These are phyloP conservation scores for Gomphus sp. DNA, from an alignment of 1,284 basidiomycete genomes.

Conservation along the genomic window DNA sequence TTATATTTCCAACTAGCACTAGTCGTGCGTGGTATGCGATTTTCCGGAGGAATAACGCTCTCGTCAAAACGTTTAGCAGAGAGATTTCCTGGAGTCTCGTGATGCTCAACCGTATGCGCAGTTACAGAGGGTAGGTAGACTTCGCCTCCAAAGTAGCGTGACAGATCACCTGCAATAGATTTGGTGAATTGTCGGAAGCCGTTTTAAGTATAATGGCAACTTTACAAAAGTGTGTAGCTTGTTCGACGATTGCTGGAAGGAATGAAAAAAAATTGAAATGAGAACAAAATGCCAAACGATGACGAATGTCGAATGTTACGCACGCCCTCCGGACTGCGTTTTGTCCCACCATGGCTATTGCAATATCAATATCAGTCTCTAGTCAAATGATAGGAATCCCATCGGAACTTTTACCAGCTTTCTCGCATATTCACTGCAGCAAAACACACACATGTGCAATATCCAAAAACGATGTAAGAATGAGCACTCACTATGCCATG, in stretches of 20 bases:
- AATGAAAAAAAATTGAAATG: not conserved
- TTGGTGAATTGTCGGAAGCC: no score
- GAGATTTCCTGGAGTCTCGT: constrained; percentile 45
- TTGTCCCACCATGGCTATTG: constrained; percentile 40
- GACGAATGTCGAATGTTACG: constrained; percentile 17
- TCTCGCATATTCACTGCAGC: constrained; percentile 20
- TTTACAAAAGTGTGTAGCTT: constrained; percentile 51
- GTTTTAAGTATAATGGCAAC: no score
- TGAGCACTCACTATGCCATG: constrained; percentile 31
- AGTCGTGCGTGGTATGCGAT: constrained; percentile 26
- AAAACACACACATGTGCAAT: constrained; percentile 29
- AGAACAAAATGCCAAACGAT: not conserved
- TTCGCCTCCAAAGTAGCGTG: constrained; percentile 60
- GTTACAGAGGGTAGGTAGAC: constrained; percentile 32
- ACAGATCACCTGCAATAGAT: constrained; percentile 29
- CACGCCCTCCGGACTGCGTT: constrained; percentile 26
- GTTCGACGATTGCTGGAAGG: constrained; percentile 44
- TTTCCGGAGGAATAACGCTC: constrained; percentile 24
- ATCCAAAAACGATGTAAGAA: not conserved
- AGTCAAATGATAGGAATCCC: not conserved
- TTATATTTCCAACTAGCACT: constrained; percentile 37
- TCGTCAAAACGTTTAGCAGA: constrained; percentile 43
- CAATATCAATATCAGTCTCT: not conserved
- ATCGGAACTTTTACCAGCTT: constrained; percentile 20
- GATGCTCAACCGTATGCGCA: constrained; percentile 39